Conservation (phyloP, 75 land plant species). For the Selaginella tamariscina region DNA sequence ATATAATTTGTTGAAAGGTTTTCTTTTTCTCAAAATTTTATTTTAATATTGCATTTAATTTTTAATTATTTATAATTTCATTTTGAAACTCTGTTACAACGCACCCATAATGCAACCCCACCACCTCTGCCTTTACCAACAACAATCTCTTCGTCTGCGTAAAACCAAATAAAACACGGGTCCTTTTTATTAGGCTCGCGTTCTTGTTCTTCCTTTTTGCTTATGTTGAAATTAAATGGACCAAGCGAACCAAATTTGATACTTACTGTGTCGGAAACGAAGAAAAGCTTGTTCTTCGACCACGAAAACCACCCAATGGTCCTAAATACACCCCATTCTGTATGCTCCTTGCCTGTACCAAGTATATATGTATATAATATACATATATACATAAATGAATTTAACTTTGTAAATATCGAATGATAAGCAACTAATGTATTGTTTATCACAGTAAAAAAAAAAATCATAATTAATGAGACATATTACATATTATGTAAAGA, state of each 20-base stretch:
- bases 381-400: no score
- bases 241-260: constrained; percentile 69
- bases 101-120: constrained; percentile 88
- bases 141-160: constrained; percentile 84
- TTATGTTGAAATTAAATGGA: constrained; percentile 57
- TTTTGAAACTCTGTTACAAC: constrained; percentile 51
- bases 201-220: constrained; percentile 36
- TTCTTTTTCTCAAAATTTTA: no score
- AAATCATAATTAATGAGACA: no score
- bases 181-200: constrained; percentile 64
- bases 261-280: constrained; percentile 51
- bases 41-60: no score
- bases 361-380: no score
- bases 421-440: no score
- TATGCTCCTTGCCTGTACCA: constrained; percentile 56
- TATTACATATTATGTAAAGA: no score
- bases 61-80: background rate
- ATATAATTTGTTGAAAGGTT: no score
- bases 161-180: constrained; percentile 93
- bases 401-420: background rate
- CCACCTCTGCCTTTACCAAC: constrained; percentile 92
- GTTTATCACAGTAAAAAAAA: no score
- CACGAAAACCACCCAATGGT: constrained; percentile 67
- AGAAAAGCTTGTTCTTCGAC: constrained; percentile 62
- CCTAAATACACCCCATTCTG: constrained; percentile 90